Evolutionary conservation across 306 rosid genomes (phyloP), one percentile per base, ranked within the genome.

Genomic region (Trichosanthes truncata): DNA sequence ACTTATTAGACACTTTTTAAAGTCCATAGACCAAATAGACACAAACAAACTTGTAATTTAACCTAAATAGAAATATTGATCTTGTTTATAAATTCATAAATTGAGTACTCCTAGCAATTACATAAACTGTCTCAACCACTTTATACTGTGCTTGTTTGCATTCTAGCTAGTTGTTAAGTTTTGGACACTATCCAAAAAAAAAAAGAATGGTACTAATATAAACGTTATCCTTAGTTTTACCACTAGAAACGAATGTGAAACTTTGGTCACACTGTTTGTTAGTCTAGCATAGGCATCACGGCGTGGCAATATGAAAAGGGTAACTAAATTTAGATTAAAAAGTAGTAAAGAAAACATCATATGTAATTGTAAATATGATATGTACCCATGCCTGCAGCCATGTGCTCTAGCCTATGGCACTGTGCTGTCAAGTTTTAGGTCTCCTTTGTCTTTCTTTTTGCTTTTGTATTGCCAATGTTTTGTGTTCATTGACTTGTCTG

Each of bases 341-440:
- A 29, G 12, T 6, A 73, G 25, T 25, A 69, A 41, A 21, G 23
- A 25, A 5, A 71, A 71, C 20, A 46, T 26, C 15, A 73, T 48
- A 74, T 49, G 62, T 3, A 49, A 49, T 51, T 74, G 41, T 74
- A 29, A 49, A 51, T n/a, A n/a, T 29, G 78, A 26, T 26, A 21
- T 71, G 13, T 15, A 48, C 41, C 77, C 59, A 72, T 74, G 61
- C 17, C 49, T 48, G 78, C 7, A 49, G 78, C 78, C 78, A 74
- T 74, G 78, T 74, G 78, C 62, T 20, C 5, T 0, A 4, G 61
- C 8, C 46, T 29, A 26, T 73, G 15, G 29, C 35, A 49, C 9
- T 49, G 26, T 74, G 78, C 25, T 74, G 61, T 29, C 62, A 74
- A 51, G 45, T 17, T 23, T 48, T 15, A 74, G 29, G 6, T 4